These are phyloP conservation scores for Coemansia sp. DNA, from an alignment of 192 early-diverging fungal genomes.

Conservation along the genomic window DNA sequence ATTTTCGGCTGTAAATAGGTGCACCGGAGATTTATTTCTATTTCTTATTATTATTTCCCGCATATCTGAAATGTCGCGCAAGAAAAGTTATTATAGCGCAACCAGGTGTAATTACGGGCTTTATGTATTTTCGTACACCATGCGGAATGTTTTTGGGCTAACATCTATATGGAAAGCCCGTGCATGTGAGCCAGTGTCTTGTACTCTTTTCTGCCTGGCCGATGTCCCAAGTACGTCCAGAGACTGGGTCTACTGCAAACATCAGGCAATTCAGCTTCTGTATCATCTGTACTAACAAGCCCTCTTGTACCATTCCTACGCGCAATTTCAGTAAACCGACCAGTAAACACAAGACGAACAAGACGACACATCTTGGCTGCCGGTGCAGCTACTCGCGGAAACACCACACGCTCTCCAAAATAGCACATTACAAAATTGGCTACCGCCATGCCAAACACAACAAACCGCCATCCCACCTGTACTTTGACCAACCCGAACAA, in stretches of 20 bases:
- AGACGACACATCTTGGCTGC: slow-evolving; percentile 20
- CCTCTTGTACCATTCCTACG: neutral
- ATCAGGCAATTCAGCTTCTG: neutral
- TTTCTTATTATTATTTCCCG: too few species aligned
- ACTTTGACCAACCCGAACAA: slow-evolving; percentile 27
- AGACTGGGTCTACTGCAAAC: neutral
- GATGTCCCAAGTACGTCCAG: slow-evolving; percentile 31
- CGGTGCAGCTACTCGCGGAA: slow-evolving; percentile 30
- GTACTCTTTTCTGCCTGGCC: slow-evolving; percentile 35
- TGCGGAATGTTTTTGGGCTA: too few species aligned
- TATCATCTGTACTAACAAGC: neutral
- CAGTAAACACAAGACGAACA: neutral
- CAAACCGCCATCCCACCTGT: slow-evolving; percentile 33
- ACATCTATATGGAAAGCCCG: too few species aligned
- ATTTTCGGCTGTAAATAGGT: too few species aligned
- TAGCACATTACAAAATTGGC: slow-evolving; percentile 42
- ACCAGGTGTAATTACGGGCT: too few species aligned
- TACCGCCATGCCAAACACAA: slow-evolving; percentile 34
- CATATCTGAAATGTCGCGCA: too few species aligned
- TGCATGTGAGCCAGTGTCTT: slow-evolving; percentile 8
- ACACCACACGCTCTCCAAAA: slow-evolving; percentile 35
- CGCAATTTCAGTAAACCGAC: neutral
- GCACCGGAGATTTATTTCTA: too few species aligned
- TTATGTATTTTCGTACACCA: too few species aligned
- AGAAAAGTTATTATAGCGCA: too few species aligned